Conservation (phyloP, 345 rosid genomes). For the Noccaea bulbosa region DNA sequence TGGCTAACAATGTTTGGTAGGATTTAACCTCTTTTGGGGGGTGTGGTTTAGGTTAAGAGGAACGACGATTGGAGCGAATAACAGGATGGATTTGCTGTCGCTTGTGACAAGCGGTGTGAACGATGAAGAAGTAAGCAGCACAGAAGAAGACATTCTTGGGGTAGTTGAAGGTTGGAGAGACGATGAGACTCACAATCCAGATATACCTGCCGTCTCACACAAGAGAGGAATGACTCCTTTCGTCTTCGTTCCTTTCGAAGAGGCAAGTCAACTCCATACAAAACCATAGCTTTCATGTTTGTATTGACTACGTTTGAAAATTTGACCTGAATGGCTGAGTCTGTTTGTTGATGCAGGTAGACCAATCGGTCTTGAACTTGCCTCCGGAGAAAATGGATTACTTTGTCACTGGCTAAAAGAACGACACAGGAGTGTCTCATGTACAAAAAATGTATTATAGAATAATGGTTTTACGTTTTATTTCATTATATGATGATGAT, state of each 20-base stretch:
- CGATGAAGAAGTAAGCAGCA: conserved; percentile 56
- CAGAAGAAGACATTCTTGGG: conserved; percentile 76
- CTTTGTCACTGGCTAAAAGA: conserved; percentile 74
- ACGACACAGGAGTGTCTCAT: not conserved
- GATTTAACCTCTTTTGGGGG: too few relatives aligned
- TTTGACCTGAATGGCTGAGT: too few relatives aligned
- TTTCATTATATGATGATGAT: not conserved
- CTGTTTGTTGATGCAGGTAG: conserved; percentile 54
- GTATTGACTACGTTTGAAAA: too few relatives aligned
- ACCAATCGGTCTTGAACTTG: conserved; percentile 76
- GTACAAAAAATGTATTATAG: conserved; percentile 37
- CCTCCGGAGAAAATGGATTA: conserved; percentile 97
- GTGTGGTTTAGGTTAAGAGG: conserved; percentile 67
- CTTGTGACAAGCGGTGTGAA: conserved; percentile 85
- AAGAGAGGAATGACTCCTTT: conserved; percentile 87
- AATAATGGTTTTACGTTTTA: not conserved
- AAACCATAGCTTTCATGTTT: too few relatives aligned
- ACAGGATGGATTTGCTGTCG: conserved; percentile 85
- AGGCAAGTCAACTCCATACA: conserved; percentile 65
- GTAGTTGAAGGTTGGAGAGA: conserved; percentile 76
- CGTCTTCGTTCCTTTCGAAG: conserved; percentile 90
- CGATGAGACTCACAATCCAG: conserved; percentile 81
- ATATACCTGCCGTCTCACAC: conserved; percentile 85
- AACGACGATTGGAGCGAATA: conserved; percentile 79
- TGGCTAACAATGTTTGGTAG: too few relatives aligned